These are phyloP conservation scores for Botrytis elliptica DNA, from an alignment of 2,329 filamentous ascomycete genomes.

Conservation along the genomic window DNA sequence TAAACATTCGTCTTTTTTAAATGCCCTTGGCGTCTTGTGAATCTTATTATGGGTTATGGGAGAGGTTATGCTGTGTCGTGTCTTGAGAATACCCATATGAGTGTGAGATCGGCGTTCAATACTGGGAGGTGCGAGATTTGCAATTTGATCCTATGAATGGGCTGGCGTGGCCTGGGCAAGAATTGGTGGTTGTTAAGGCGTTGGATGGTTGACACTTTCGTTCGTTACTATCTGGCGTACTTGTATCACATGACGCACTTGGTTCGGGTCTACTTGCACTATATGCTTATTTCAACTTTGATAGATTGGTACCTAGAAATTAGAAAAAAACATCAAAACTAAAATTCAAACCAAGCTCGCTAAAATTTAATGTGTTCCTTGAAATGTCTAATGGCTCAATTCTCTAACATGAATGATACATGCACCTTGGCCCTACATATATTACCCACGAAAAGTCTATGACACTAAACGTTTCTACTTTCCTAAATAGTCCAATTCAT, in stretches of 20 bases:
- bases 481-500: neutral
- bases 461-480: neutral
- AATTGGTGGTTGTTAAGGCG: neutral
- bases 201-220: neutral
- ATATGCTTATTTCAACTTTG: neutral
- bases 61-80: neutral
- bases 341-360: neutral
- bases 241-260: neutral
- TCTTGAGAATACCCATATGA: slow-evolving; percentile 1
- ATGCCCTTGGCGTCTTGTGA: neutral
- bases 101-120: slow-evolving; percentile 11
- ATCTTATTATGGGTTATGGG: neutral
- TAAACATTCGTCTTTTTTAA: neutral
- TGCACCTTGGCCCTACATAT: neutral
- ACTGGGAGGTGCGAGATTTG: neutral
- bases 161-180: neutral
- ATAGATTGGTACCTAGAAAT: neutral
- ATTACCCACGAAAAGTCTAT: neutral
- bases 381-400: neutral
- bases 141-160: neutral
- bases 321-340: neutral
- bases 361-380: neutral
- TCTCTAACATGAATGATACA: neutral
- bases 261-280: neutral
- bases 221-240: neutral